Conservation (phyloP, 2,329 filamentous ascomycete genomes). For the Corynespora cassiicola region DNA sequence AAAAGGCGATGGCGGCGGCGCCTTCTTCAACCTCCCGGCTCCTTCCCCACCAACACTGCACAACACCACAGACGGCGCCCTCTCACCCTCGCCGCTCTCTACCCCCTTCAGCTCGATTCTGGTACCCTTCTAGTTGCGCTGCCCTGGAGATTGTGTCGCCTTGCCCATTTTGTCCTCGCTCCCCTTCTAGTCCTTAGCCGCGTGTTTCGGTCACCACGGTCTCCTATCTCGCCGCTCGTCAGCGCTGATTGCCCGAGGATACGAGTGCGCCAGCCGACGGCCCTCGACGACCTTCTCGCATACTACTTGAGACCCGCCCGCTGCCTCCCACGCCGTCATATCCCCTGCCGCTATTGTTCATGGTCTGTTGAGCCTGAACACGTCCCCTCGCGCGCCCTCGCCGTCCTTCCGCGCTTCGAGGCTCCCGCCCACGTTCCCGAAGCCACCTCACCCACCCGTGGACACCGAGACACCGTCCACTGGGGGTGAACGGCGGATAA, state of each 20-base stretch:
- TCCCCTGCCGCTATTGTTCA: slow-evolving; percentile 6
- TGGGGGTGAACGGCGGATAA: slow-evolving; percentile 6
- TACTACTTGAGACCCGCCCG: too few relatives aligned
- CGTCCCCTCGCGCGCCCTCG: slow-evolving; percentile 14
- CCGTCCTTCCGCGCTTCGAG: slow-evolving; percentile 26
- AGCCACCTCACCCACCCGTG: slow-evolving; percentile 13
- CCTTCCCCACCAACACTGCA: slow-evolving; percentile 1
- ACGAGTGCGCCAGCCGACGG: slow-evolving; percentile 9
- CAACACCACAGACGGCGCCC: background rate
- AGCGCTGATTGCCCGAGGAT: slow-evolving; percentile 20
- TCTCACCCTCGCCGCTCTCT: slow-evolving; percentile 4
- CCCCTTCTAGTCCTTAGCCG: slow-evolving; percentile 1
- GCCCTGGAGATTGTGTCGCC: slow-evolving; percentile 11
- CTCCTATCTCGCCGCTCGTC: slow-evolving; percentile 23
- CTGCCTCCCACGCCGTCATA: slow-evolving; percentile 3
- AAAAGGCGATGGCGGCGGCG: slow-evolving; percentile 1
- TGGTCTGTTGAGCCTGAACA: slow-evolving; percentile 15
- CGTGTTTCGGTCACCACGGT: slow-evolving; percentile 1
- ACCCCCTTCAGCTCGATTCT: slow-evolving; percentile 6
- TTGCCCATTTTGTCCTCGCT: background rate
- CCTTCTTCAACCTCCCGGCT: slow-evolving; percentile 8
- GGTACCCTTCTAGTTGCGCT: slow-evolving; percentile 11
- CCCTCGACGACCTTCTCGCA: background rate
- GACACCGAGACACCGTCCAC: slow-evolving; percentile 11
- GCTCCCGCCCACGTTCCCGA: slow-evolving; percentile 13